These are phyloP conservation scores for Tetramitus jugosus DNA, from an alignment of 208 protist species.

Conservation along the genomic window DNA sequence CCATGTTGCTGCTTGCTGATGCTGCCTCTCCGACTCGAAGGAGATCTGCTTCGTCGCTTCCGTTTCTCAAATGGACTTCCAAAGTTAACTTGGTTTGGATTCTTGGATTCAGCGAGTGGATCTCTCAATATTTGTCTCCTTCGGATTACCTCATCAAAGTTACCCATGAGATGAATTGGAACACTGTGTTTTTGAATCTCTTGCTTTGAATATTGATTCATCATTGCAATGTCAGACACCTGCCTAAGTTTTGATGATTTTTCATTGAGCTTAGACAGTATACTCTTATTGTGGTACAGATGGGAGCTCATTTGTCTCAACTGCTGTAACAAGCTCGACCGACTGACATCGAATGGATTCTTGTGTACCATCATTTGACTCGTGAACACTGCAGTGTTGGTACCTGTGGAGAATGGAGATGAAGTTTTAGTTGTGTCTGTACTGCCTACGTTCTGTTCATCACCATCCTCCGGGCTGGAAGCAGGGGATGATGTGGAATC, in stretches of 20 bases:
- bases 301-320: background rate
- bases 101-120: background rate
- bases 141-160: background rate
- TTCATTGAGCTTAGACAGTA: background rate
- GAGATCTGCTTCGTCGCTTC: background rate
- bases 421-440: too few relatives aligned
- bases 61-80: conserved; percentile 14
- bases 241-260: too few relatives aligned
- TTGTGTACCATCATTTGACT: background rate
- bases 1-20: background rate
- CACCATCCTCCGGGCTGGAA: too few relatives aligned
- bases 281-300: background rate
- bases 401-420: too few relatives aligned
- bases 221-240: too few relatives aligned
- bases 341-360: conserved; percentile 16
- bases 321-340: background rate
- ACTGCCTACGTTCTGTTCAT: too few relatives aligned
- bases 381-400: background rate
- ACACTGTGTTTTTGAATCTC: background rate
- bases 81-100: background rate
- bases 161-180: conserved; percentile 19
- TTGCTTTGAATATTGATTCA: background rate
- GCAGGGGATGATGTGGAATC: too few relatives aligned
- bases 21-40: background rate
- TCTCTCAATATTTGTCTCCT: conserved; percentile 3